Conservation (phyloP, 2,329 filamentous ascomycete species). For the Lasiodiplodia citricola region DNA sequence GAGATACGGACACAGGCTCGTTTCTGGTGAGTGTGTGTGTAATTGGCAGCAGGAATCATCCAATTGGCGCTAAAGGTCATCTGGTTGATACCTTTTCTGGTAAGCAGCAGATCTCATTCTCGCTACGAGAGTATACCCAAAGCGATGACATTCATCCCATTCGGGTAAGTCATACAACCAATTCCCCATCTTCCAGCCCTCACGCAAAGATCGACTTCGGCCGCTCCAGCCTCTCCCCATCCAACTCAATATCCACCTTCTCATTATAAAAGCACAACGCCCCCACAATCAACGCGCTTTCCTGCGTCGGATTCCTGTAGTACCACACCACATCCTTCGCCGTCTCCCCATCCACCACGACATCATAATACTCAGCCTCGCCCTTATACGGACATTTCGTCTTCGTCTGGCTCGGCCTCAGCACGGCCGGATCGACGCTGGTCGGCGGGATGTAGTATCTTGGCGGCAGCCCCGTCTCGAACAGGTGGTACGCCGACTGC, state of each 20-base stretch:
- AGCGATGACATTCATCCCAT: too few species aligned
- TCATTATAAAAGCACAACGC: slow-evolving; percentile 71
- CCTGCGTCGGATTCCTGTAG: slow-evolving; percentile 62
- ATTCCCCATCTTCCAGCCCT: neutral
- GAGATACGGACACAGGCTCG: too few species aligned
- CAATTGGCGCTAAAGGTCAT: too few species aligned
- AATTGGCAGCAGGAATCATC: too few species aligned
- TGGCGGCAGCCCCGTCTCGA: slow-evolving; percentile 65
- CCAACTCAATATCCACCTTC: slow-evolving; percentile 67
- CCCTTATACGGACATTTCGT: slow-evolving; percentile 73
- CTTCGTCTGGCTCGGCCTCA: slow-evolving; percentile 58
- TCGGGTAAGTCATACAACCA: too few species aligned
- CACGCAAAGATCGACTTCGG: slow-evolving; percentile 5
- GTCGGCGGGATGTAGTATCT: slow-evolving; percentile 66
- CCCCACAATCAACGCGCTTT: slow-evolving; percentile 62
- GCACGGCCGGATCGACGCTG: slow-evolving; percentile 53
- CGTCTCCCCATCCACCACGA: slow-evolving; percentile 52
- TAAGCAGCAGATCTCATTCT: too few species aligned
- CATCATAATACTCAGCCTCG: slow-evolving; percentile 65
- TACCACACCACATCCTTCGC: slow-evolving; percentile 66
- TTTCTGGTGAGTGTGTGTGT: too few species aligned
- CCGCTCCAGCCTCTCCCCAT: slow-evolving; percentile 52
- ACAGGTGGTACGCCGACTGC: slow-evolving; percentile 54
- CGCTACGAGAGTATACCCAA: too few species aligned
- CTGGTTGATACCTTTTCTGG: too few species aligned